Conservation (phyloP, 179 eudicot species). For the Corrigiola litoralis region DNA sequence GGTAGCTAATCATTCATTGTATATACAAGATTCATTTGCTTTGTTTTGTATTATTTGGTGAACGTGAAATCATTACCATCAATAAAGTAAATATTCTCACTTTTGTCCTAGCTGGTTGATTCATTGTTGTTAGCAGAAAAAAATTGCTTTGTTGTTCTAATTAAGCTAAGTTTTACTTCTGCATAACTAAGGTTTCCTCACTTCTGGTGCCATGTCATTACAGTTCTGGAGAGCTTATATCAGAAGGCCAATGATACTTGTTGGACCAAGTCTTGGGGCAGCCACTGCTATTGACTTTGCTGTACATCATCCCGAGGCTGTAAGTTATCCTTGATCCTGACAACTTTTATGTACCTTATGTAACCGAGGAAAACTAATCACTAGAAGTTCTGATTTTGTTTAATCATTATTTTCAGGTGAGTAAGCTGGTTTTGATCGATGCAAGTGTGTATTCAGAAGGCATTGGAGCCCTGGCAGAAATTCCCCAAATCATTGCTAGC, state of each 20-base stretch:
- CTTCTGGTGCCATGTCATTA: neutral
- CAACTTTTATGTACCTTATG: no score
- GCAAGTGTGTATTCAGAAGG: constrained; percentile 92
- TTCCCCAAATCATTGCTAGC: constrained; percentile 55
- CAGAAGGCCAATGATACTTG: constrained; percentile 71
- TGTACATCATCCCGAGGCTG: constrained; percentile 72
- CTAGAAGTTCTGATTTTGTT: no score
- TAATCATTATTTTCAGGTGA: constrained; percentile 66
- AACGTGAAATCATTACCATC: no score
- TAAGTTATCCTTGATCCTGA: constrained; percentile 30
- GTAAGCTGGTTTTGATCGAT: constrained; percentile 75
- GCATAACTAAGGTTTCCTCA: neutral
- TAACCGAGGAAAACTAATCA: no score
- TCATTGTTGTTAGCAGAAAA: no score
- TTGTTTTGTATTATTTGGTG: no score
- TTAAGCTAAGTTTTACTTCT: no score
- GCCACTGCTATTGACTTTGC: constrained; percentile 87
- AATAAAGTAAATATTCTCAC: no score
- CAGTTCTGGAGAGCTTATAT: constrained; percentile 84
- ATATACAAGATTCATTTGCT: no score
- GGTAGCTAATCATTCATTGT: constrained; percentile 41
- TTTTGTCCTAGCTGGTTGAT: no score
- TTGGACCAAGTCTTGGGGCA: constrained; percentile 94
- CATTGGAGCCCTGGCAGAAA: constrained; percentile 47
- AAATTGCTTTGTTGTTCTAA: no score